Evolutionary conservation across 75 land plant species (phyloP).

Genomic region (Ceratopteris richardii): DNA sequence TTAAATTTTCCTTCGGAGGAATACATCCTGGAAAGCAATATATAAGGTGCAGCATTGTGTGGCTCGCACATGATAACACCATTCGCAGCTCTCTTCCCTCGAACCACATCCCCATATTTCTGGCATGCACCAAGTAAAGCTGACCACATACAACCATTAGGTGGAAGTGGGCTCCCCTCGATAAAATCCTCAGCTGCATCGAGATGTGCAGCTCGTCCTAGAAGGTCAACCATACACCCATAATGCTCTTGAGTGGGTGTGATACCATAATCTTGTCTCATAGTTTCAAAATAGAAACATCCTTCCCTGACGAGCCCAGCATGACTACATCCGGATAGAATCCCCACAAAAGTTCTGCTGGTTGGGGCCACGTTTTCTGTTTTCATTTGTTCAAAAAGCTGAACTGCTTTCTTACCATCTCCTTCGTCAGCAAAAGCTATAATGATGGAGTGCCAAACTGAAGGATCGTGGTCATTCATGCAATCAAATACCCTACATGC

Average conservation of each 20-base stretch:
- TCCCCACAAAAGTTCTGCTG: conserved; percentile 1
- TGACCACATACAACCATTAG: conserved; percentile 5
- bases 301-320: conserved; percentile 9
- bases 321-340: conserved; percentile 9
- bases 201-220: conserved; percentile 10
- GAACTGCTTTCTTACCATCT: background rate
- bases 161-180: background rate
- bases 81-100: background rate
- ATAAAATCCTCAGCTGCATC: conserved; percentile 8
- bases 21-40: conserved; percentile 16
- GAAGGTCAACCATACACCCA: conserved; percentile 7
- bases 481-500: background rate
- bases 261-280: conserved; percentile 2
- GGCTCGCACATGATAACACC: background rate
- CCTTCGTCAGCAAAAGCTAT: conserved; percentile 10
- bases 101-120: conserved; percentile 2
- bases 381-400: conserved; percentile 10
- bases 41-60: conserved; percentile 7
- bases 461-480: background rate
- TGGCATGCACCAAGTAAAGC: conserved; percentile 9
- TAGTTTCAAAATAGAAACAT: conserved; percentile 4
- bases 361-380: background rate
- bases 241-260: conserved; percentile 1
- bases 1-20: conserved; percentile 13
- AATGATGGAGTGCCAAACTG: conserved; percentile 9